Evolutionary conservation across 352 stramenopile species (phyloP).

Genomic region (Discostella stelligera): DNA sequence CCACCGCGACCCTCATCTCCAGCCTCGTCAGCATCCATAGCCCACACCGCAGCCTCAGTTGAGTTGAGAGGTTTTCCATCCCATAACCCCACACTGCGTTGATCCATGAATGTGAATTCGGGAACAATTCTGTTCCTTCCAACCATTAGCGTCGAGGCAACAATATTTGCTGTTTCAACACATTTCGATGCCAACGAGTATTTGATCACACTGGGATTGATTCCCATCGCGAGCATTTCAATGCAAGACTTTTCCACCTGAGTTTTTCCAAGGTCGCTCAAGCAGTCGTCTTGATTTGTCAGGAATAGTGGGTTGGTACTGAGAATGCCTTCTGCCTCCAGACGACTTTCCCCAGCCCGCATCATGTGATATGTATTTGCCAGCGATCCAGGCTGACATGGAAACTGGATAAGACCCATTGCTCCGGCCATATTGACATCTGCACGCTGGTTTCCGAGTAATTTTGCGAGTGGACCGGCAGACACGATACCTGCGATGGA

Average conservation of each 20-base stretch:
- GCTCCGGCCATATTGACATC: slow-evolving; percentile 16
- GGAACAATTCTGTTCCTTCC: slow-evolving; percentile 45
- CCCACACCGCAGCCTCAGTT: slow-evolving; percentile 49
- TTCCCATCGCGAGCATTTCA: slow-evolving; percentile 27
- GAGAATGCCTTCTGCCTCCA: slow-evolving; percentile 39
- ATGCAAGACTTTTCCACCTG: slow-evolving; percentile 43
- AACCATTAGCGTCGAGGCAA: slow-evolving; percentile 44
- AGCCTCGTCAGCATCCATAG: slow-evolving; percentile 54
- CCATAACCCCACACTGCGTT: slow-evolving; percentile 45
- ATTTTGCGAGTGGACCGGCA: slow-evolving; percentile 10
- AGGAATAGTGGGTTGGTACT: slow-evolving; percentile 51
- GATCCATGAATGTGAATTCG: slow-evolving; percentile 61
- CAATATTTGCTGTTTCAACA: slow-evolving; percentile 52
- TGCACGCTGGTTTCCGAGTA: not conserved
- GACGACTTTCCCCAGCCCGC: slow-evolving; percentile 36
- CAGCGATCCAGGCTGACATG: slow-evolving; percentile 23
- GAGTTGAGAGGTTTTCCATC: slow-evolving; percentile 27
- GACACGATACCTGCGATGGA: slow-evolving; percentile 13
- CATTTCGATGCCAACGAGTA: slow-evolving; percentile 49
- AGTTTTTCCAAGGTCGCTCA: slow-evolving; percentile 32
- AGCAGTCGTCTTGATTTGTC: slow-evolving; percentile 45
- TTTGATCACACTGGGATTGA: slow-evolving; percentile 42
- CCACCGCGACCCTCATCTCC: slow-evolving; percentile 43
- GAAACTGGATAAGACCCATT: slow-evolving; percentile 45
- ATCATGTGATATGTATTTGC: slow-evolving; percentile 50